Conservation (phyloP, 768 basidiomycete species). For the Calvatia gigantea region DNA sequence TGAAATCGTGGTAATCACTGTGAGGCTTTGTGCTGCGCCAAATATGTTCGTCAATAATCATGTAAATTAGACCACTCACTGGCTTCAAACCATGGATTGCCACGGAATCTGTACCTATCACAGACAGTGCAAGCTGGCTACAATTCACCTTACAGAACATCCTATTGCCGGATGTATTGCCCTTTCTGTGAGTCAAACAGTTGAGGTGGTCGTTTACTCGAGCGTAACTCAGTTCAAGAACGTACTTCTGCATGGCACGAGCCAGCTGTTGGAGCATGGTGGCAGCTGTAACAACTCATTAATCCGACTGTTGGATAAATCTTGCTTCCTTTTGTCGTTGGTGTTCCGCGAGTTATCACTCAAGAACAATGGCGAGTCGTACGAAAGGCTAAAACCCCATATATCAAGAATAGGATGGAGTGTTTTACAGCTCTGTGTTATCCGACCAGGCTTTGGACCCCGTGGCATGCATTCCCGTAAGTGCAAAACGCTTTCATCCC, state of each 20-base stretch:
- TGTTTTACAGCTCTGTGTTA: conserved; percentile 1
- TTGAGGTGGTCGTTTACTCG: not conserved
- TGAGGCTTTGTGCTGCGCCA: conserved; percentile 23
- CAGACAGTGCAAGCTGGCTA: not conserved
- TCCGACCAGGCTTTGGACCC: not conserved
- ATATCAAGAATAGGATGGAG: not conserved
- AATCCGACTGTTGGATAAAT: not conserved
- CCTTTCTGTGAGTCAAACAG: conserved; percentile 2
- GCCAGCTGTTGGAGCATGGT: not conserved
- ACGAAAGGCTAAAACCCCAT: not conserved
- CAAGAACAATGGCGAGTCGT: not conserved
- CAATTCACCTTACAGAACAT: not conserved
- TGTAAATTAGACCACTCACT: not conserved
- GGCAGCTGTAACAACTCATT: not conserved
- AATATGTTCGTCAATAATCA: not conserved
- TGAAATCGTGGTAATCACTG: conserved; percentile 47
- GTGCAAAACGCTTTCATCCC: not conserved
- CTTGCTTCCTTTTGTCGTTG: not conserved
- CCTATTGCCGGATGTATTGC: not conserved
- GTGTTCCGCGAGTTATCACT: not conserved
- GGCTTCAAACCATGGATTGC: conserved; percentile 2
- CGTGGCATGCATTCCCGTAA: not conserved
- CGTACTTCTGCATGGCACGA: not conserved
- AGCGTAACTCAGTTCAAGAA: not conserved
- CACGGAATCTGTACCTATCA: not conserved